phyloP scores from a whole-genome alignment of 345 rosid species.

The Iberis pinnata region DNA sequence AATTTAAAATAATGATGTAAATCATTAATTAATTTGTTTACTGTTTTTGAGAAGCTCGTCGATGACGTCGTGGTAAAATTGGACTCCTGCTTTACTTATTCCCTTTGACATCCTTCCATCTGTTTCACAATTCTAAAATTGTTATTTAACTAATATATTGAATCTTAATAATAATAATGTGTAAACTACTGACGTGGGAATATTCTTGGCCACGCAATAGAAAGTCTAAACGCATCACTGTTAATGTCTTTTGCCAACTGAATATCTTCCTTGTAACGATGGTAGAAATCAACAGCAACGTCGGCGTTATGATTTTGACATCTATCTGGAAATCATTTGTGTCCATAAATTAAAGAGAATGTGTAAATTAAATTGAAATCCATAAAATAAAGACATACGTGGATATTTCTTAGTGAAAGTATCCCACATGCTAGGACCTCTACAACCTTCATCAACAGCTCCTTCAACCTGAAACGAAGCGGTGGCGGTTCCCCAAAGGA shows the following conservation, averaged over 20 bases:
- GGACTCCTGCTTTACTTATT: constrained; percentile 38
- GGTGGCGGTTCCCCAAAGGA: constrained; percentile 30
- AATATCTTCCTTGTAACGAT: constrained; percentile 51
- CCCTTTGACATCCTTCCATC: constrained; percentile 37
- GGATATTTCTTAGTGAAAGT: constrained; percentile 28
- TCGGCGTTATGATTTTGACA: constrained; percentile 40
- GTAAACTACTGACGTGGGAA: constrained; percentile 47
- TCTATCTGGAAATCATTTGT: constrained; percentile 27
- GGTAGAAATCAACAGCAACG: constrained; percentile 40
- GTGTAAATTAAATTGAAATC: too few relatives aligned
- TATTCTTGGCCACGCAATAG: constrained; percentile 52
- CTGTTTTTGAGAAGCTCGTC: constrained; percentile 39
- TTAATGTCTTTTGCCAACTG: constrained; percentile 43
- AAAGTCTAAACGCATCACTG: constrained; percentile 47
- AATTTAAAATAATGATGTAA: too few relatives aligned
- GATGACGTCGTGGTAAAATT: constrained; percentile 41
- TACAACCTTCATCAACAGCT: constrained; percentile 29
- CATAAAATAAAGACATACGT: constrained; percentile 20
- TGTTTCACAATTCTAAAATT: too few relatives aligned
- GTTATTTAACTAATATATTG: too few relatives aligned
- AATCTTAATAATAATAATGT: too few relatives aligned
- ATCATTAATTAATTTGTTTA: neutral
- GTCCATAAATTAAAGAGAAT: neutral
- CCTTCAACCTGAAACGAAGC: constrained; percentile 35
- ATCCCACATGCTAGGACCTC: constrained; percentile 39